Percentiles rank a stretch among this genome's conserved stretches.
Conservation (phyloP, 1,284 basidiomycete species). For the Sutorius eximius region DNA sequence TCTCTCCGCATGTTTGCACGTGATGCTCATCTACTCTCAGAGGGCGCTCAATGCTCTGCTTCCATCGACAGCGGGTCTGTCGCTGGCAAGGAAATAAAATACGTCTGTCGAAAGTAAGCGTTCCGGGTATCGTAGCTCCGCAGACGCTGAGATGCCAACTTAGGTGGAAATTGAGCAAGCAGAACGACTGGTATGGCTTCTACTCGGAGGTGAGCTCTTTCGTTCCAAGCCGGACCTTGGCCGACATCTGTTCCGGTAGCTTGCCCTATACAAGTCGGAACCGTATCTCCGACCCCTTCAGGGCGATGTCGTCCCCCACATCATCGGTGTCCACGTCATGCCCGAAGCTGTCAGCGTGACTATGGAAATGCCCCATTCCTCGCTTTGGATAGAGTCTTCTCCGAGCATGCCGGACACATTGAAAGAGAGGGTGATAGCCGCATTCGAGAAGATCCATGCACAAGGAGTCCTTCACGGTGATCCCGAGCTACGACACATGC, state of each 20-base stretch:
- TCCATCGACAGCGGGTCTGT: conserved; percentile 41
- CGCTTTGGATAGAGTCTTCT: conserved; percentile 58
- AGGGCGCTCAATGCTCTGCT: conserved; percentile 41
- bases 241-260: conserved; percentile 22
- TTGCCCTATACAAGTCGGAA: conserved; percentile 44
- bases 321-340: conserved; percentile 51
- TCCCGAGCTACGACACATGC: conserved; percentile 52
- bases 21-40: conserved; percentile 29
- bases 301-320: conserved; percentile 49
- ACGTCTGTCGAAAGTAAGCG: conserved; percentile 49
- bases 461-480: conserved; percentile 52
- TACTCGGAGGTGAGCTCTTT: conserved; percentile 39
- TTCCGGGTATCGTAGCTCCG: background rate
- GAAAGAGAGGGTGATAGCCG: conserved; percentile 49
- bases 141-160: conserved; percentile 13
- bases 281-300: conserved; percentile 51
- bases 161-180: conserved; percentile 41
- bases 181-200: conserved; percentile 42
- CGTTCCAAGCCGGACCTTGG: background rate
- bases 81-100: conserved; percentile 39
- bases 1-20: background rate
- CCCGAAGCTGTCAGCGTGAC: conserved; percentile 43
- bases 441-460: conserved; percentile 49
- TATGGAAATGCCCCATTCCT: conserved; percentile 53
- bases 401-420: conserved; percentile 50